Evolutionary conservation across 352 stramenopile species (phyloP).

Genomic region (Thalassiosira mediterranea): DNA sequence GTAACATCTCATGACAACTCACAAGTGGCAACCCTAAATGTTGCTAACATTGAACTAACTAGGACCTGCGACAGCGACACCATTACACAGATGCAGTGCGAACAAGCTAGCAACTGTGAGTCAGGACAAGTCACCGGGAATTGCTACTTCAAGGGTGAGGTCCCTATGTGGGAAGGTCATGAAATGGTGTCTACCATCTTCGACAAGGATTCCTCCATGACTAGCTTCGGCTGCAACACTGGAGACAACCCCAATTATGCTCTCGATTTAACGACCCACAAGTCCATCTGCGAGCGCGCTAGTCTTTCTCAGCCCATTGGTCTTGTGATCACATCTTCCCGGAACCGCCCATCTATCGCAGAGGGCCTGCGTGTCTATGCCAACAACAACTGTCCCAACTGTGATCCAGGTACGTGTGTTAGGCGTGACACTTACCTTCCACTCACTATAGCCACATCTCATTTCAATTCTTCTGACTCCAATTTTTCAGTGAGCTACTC

Average conservation of each 20-base stretch:
- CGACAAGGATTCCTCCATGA: conserved; percentile 31
- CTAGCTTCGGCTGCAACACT: conserved; percentile 35
- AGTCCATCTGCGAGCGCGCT: conserved; percentile 14
- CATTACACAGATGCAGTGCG: conserved; percentile 40
- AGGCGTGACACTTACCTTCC: background rate
- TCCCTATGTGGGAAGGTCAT: conserved; percentile 37
- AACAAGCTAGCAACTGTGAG: conserved; percentile 52
- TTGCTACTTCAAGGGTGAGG: conserved; percentile 39
- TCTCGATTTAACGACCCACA: conserved; percentile 27
- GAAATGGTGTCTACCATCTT: conserved; percentile 29
- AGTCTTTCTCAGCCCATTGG: background rate
- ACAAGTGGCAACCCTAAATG: conserved; percentile 5
- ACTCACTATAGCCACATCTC: background rate
- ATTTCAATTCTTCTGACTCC: background rate
- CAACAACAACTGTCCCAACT: conserved; percentile 20
- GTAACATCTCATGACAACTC: conserved; percentile 30
- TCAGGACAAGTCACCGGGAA: conserved; percentile 18
- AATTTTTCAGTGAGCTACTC: conserved; percentile 39
- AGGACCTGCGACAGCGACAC: conserved; percentile 21
- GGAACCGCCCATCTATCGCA: conserved; percentile 23
- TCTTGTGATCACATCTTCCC: conserved; percentile 35
- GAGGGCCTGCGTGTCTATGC: conserved; percentile 43
- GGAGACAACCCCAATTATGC: conserved; percentile 3
- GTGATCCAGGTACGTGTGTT: conserved; percentile 19
- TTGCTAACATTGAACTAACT: conserved; percentile 41